Evolutionary conservation across 495 filamentous ascomycete species (phyloP).

Genomic region (Daldinia bambusicola): DNA sequence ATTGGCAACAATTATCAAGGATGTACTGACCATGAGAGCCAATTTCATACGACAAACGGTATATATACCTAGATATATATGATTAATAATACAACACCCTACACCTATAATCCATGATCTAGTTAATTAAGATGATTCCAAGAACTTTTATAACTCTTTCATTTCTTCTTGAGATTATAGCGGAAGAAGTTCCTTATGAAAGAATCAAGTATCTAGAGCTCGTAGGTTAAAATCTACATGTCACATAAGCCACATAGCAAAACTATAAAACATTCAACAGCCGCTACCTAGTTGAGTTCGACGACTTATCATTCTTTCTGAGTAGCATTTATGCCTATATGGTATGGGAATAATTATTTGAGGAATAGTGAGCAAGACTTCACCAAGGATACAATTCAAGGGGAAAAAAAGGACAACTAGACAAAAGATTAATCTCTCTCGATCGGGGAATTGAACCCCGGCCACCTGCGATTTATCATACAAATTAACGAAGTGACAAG

Average conservation of each 20-base stretch:
- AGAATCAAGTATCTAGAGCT: background rate
- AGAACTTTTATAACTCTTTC: background rate
- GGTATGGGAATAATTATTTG: too few species aligned
- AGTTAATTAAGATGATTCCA: background rate
- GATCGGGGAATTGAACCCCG: conserved; percentile 56
- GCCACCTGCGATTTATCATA: conserved; percentile 46
- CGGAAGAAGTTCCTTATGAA: background rate
- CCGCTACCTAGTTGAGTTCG: background rate
- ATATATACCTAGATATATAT: too few species aligned
- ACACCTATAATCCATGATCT: too few species aligned
- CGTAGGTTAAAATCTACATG: background rate
- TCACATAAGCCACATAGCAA: background rate
- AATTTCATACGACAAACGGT: background rate
- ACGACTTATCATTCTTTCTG: too few species aligned
- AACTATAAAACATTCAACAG: background rate
- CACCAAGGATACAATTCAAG: too few species aligned
- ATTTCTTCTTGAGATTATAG: background rate
- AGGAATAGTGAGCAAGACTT: too few species aligned
- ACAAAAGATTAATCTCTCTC: conserved; percentile 33
- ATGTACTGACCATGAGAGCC: conserved; percentile 2
- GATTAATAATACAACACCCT: too few species aligned
- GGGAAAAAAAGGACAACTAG: background rate
- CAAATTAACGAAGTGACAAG: conserved; percentile 23
- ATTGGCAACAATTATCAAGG: background rate
- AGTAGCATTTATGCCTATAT: too few species aligned